phyloP scores from a whole-genome alignment of 108 stramenopile genomes.

The Fistulifera solaris region DNA sequence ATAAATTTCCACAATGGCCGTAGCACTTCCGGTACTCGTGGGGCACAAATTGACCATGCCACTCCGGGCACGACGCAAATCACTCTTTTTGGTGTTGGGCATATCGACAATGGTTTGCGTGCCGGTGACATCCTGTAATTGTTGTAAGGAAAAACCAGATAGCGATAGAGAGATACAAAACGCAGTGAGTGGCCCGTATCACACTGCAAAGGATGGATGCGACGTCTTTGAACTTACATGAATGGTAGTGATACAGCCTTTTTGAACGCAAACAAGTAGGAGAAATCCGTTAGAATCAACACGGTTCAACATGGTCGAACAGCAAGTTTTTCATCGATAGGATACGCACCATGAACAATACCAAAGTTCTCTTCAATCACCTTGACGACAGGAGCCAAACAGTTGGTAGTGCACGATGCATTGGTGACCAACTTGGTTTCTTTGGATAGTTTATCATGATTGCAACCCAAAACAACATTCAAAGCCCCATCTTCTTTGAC shows the following conservation, averaged over 20 bases:
- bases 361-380: conserved; percentile 89
- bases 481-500: conserved; percentile 87
- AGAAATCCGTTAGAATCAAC: too few species aligned
- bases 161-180: too few species aligned
- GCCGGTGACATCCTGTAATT: conserved; percentile 66
- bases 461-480: conserved; percentile 93
- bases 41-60: conserved; percentile 91
- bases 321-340: too few species aligned
- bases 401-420: conserved; percentile 95
- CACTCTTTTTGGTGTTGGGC: conserved; percentile 87
- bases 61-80: conserved; percentile 83
- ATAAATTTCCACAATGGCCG: conserved; percentile 90
- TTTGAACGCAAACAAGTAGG: background rate
- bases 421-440: conserved; percentile 80
- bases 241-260: conserved; percentile 86
- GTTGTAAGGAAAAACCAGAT: background rate
- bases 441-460: conserved; percentile 58
- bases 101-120: conserved; percentile 87
- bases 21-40: conserved; percentile 88
- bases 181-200: too few species aligned
- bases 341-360: conserved; percentile 51
- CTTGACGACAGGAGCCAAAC: conserved; percentile 88
- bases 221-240: conserved; percentile 28
- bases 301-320: background rate
- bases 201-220: too few species aligned